Evolutionary conservation across 75 land plant genomes (phyloP), one percentile per base, ranked within the genome.

Genomic region (Adiantum capillusveneris): DNA sequence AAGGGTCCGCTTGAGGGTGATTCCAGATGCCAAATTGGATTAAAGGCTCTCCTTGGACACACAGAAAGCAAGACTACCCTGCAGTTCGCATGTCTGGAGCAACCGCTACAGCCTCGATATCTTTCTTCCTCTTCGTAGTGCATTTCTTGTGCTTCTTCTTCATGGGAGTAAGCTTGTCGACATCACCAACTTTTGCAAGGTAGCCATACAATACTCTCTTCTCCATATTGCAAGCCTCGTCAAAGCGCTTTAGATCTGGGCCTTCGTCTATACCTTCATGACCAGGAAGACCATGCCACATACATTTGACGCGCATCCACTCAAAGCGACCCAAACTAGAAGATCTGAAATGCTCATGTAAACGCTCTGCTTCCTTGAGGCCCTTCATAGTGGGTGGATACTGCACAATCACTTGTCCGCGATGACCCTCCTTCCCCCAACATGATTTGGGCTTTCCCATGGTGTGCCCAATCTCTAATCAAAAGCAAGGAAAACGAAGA

Each of bases 201-300:
- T 71, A 71, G 21, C 73, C 73, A 48, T 71, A 71, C 43, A 71
- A 58, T 25, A 71, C 70, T 36, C 73, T 68, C 43, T 48, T 71
- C 43, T 44, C 21, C 16, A 49, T 22, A 2, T 64, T 70, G 21
- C 58, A 56, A 27, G 56, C 53, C 20, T 65, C 41, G 34, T 70
- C 73, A 43, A 70, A 12, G 24, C 73, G 58, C 31, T 65, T 67
- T 34, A 70, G 65, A 56, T 70, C 68, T 6, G 73, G 58, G 46
- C 73, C 54, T 25, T 70, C 73, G 36, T 70, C 46, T 36, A 65
- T 28, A 21, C 31, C 68, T 13, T 71, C 73, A 26, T 49, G 63
- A 20, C 69, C 69, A 55, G 73, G 73, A 66, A 65, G 57, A 28
- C 48, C 54, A 20, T 71, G 73, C 73, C 73, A 71, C 41, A 69